phyloP scores from a whole-genome alignment of 148 eudicot species.

The Diospyros lotus region DNA sequence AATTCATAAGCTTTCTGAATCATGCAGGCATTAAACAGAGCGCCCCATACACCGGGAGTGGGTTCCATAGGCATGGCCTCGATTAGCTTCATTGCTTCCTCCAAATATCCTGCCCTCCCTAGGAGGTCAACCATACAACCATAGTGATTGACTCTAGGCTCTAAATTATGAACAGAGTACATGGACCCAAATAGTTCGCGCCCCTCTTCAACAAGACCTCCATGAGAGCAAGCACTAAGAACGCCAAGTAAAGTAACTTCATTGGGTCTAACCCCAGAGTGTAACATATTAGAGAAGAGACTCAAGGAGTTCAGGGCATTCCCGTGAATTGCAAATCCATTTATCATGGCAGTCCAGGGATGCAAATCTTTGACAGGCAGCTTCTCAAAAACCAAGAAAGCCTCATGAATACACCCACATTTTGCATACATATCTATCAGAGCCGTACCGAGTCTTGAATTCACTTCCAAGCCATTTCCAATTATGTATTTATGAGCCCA shows the following conservation, averaged over 20 bases:
- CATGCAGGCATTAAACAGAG: constrained; percentile 24
- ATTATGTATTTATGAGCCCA: constrained; percentile 17
- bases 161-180: constrained; percentile 11
- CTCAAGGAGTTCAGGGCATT: constrained; percentile 9
- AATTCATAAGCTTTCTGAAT: constrained; percentile 20
- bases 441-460: constrained; percentile 19
- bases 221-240: constrained; percentile 26
- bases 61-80: constrained; percentile 21
- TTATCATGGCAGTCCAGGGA: constrained; percentile 27
- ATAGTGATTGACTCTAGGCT: constrained; percentile 19
- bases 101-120: constrained; percentile 23
- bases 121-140: constrained; percentile 30
- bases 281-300: constrained; percentile 20
- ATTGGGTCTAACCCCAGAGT: constrained; percentile 19
- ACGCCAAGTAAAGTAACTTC: constrained; percentile 19
- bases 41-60: constrained; percentile 20
- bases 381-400: constrained; percentile 13
- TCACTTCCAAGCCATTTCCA: not conserved
- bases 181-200: constrained; percentile 11
- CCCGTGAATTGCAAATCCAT: constrained; percentile 26
- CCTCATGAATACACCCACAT: constrained; percentile 26
- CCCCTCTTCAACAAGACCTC: constrained; percentile 25
- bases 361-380: constrained; percentile 14
- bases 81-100: constrained; percentile 20
- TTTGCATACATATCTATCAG: constrained; percentile 27